These are phyloP conservation scores for Tagetes patula DNA, from an alignment of 129 eudicot genomes.

Conservation along the genomic window DNA sequence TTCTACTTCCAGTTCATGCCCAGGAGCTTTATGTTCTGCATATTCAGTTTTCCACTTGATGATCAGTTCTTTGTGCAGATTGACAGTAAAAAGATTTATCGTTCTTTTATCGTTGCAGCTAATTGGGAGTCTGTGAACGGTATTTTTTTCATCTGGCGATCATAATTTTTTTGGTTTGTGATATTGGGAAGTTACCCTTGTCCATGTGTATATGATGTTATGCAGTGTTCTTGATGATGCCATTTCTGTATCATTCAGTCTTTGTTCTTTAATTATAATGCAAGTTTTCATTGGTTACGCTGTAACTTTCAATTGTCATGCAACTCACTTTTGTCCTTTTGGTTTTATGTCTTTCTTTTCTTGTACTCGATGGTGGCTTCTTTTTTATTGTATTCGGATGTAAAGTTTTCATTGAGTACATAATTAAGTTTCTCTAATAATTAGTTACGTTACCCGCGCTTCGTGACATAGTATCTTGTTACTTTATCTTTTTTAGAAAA, in stretches of 20 bases:
- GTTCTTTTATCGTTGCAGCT: slow-evolving; percentile 15
- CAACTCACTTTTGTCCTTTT: background rate
- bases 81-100: slow-evolving; percentile 7
- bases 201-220: slow-evolving; percentile 49
- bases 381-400: too few species aligned
- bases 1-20: slow-evolving; percentile 28
- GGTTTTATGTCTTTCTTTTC: too few species aligned
- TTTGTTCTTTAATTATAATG: slow-evolving; percentile 4
- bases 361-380: too few species aligned
- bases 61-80: slow-evolving; percentile 43
- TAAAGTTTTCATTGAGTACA: too few species aligned
- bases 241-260: slow-evolving; percentile 36
- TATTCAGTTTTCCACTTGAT: slow-evolving; percentile 20
- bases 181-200: slow-evolving; percentile 15
- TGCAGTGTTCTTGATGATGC: slow-evolving; percentile 21
- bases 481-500: too few species aligned
- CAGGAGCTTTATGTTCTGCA: slow-evolving; percentile 30
- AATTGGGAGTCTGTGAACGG: background rate
- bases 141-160: slow-evolving; percentile 23
- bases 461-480: too few species aligned
- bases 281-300: background rate
- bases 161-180: slow-evolving; percentile 27
- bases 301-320: background rate
- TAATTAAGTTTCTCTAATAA: too few species aligned
- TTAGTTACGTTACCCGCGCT: too few species aligned